A percentile compares a stretch with the other conserved stretches of the same genome.
These are phyloP conservation scores for Musa beccarii DNA, from an alignment of 176 grass and related monocot species.

Conservation along the genomic window DNA sequence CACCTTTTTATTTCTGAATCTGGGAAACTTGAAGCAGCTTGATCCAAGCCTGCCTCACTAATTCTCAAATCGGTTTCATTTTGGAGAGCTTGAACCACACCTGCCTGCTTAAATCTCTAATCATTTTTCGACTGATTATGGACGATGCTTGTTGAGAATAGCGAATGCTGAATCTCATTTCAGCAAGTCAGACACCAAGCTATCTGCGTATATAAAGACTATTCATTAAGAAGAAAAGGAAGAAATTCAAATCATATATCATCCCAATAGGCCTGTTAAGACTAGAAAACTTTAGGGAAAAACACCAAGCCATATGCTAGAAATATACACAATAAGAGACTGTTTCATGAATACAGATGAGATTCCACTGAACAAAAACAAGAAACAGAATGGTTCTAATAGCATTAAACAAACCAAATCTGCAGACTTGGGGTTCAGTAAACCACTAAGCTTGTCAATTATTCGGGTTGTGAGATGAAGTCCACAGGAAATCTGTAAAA, in stretches of 20 bases:
- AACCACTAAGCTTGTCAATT: background rate
- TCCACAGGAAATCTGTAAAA: no score
- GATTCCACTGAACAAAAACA: background rate
- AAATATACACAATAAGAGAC: background rate
- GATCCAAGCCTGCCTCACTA: background rate
- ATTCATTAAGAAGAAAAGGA: background rate
- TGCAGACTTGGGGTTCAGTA: background rate
- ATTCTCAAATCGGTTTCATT: background rate
- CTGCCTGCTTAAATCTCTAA: background rate
- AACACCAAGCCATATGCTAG: background rate
- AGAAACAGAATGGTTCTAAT: background rate
- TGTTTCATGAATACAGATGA: background rate
- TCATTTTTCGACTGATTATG: background rate
- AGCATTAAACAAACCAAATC: background rate
- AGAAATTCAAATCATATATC: background rate
- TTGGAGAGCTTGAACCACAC: background rate
- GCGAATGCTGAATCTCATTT: conserved; percentile 1
- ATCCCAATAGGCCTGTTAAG: background rate
- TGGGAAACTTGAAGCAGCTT: background rate
- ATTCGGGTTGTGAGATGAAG: no score
- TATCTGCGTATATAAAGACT: background rate
- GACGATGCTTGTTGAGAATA: background rate
- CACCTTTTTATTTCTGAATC: background rate
- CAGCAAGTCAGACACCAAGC: background rate
- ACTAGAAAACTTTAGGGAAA: background rate